Percentiles rank a stretch among this genome's conserved stretches.
These are phyloP conservation scores for Euphorbia schlechtendalii DNA, from an alignment of 441 rosid genomes.

Conservation along the genomic window DNA sequence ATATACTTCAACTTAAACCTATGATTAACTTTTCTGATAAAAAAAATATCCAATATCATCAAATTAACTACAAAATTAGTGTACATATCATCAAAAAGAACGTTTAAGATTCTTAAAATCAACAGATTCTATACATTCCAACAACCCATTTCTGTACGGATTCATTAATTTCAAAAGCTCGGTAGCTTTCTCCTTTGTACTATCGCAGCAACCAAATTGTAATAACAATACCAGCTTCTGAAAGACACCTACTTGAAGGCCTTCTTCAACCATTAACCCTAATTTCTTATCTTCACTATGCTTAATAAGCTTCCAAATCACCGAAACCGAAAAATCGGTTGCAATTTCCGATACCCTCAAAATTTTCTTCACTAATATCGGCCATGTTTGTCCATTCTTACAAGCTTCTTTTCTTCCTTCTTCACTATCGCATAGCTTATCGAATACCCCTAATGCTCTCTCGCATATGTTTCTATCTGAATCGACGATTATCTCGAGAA, in stretches of 20 bases:
- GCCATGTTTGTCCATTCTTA: conserved; percentile 28
- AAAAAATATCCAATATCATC: neutral
- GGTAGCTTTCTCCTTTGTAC: conserved; percentile 44
- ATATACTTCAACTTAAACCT: too few relatives aligned
- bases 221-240: conserved; percentile 50
- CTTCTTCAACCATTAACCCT: conserved; percentile 25
- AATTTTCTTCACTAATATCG: conserved; percentile 45
- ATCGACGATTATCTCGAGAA: conserved; percentile 29
- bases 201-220: conserved; percentile 40
- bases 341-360: conserved; percentile 35
- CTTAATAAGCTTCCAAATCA: conserved; percentile 39
- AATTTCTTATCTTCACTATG: conserved; percentile 11
- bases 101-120: conserved; percentile 54
- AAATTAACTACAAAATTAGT: neutral
- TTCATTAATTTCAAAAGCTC: conserved; percentile 50
- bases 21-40: neutral
- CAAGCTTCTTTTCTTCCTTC: conserved; percentile 33
- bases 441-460: conserved; percentile 31
- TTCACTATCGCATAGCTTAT: conserved; percentile 29
- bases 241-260: conserved; percentile 49
- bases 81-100: conserved; percentile 30
- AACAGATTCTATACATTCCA: conserved; percentile 44
- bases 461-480: conserved; percentile 32
- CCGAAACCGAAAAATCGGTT: conserved; percentile 34
- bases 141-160: conserved; percentile 34